A percentile compares a stretch with the other conserved stretches of the same genome.
These are phyloP conservation scores for Talaromyces wortmannii DNA, from an alignment of 495 filamentous ascomycete genomes.

Conservation along the genomic window DNA sequence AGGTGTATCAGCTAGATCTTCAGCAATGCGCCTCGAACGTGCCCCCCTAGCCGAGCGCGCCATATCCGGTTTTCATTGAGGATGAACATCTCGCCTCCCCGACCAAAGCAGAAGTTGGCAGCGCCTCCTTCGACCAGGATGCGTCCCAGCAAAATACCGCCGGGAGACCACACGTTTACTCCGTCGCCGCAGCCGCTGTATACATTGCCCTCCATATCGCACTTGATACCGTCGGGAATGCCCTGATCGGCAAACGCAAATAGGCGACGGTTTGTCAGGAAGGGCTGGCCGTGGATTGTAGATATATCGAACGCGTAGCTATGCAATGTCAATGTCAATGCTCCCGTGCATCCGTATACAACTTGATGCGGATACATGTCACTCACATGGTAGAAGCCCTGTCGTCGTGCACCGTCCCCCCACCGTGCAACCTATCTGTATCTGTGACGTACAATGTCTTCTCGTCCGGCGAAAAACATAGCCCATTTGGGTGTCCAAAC, in stretches of 20 bases:
- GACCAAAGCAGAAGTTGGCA: constrained; percentile 39
- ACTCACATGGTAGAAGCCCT: not conserved
- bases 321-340: not conserved
- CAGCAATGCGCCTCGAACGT: constrained; percentile 23
- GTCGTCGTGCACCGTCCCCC: not conserved
- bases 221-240: constrained; percentile 55
- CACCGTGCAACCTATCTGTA: constrained; percentile 34
- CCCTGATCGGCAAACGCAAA: constrained; percentile 52
- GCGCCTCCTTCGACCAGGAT: constrained; percentile 33
- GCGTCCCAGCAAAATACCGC: constrained; percentile 48
- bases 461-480: constrained; percentile 41
- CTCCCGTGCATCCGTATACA: not conserved
- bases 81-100: constrained; percentile 32
- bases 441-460: constrained; percentile 45
- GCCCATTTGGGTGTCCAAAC: constrained; percentile 40
- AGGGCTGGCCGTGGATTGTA: constrained; percentile 17
- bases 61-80: constrained; percentile 36
- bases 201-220: constrained; percentile 52
- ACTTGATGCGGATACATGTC: not conserved
- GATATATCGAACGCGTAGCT: constrained; percentile 24
- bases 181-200: constrained; percentile 56
- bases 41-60: constrained; percentile 21
- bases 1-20: not conserved
- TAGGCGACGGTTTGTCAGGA: constrained; percentile 42
- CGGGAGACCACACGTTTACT: constrained; percentile 53